phyloP scores from a whole-genome alignment of 257 asterid genomes.

The Henckelia pumila region DNA sequence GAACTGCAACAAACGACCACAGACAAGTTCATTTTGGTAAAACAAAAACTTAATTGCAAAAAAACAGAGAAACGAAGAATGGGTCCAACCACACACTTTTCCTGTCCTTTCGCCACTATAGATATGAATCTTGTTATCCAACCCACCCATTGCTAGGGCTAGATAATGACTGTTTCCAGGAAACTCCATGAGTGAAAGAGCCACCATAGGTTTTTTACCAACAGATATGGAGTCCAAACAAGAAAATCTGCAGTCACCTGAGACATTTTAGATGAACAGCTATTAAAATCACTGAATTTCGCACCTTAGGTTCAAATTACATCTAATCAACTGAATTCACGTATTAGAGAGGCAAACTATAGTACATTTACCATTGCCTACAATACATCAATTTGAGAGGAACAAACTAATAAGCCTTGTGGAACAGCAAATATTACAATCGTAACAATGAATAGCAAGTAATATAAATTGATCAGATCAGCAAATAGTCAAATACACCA shows the following conservation, averaged over 20 bases:
- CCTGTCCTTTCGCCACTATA: conserved; percentile 79
- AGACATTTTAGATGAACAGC: conserved; percentile 21
- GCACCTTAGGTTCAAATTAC: background rate
- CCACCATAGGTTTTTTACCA: conserved; percentile 79
- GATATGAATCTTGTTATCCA: conserved; percentile 89
- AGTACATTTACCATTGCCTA: background rate
- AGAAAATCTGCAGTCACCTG: conserved; percentile 77
- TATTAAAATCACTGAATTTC: conserved; percentile 20
- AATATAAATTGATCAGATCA: too few species aligned
- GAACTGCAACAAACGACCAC: conserved; percentile 48
- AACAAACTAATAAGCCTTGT: background rate
- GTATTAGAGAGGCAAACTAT: background rate
- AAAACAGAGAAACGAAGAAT: conserved; percentile 23
- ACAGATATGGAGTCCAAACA: conserved; percentile 57
- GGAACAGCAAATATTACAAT: too few species aligned
- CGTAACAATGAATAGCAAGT: too few species aligned
- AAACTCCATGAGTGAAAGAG: conserved; percentile 75
- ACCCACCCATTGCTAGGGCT: conserved; percentile 82
- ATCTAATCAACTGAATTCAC: background rate
- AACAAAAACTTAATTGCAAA: conserved; percentile 7
- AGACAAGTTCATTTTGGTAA: conserved; percentile 23
- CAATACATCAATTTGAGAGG: background rate
- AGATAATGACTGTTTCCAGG: conserved; percentile 60
- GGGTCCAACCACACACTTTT: conserved; percentile 54
- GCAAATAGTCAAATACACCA: too few species aligned